Evolutionary conservation across 208 protist genomes (phyloP).

Genomic region (Balamuthia mandrillaris): DNA sequence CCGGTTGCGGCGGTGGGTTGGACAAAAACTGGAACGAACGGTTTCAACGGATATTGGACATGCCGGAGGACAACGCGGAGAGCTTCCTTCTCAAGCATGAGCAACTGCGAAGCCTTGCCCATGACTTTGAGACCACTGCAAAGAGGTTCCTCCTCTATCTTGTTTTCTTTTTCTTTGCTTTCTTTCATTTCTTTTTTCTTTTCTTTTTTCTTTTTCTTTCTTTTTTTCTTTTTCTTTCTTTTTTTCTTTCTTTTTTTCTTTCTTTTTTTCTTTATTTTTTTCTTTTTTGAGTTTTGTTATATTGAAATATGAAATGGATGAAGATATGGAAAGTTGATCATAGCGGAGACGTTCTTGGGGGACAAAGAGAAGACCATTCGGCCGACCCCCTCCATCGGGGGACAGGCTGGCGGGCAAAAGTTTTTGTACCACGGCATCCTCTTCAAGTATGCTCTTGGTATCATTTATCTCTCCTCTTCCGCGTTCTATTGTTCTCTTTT

Average conservation of each 20-base stretch:
- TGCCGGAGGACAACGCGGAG: neutral
- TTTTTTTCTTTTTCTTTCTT: neutral
- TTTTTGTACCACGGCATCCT: constrained; percentile 35
- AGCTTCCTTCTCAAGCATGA: too few species aligned
- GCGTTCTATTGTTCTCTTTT: too few species aligned
- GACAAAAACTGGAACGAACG: neutral
- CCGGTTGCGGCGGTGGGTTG: neutral
- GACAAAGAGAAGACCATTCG: constrained; percentile 15
- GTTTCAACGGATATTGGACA: neutral
- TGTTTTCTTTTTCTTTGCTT: neutral
- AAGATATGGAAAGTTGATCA: constrained; percentile 25
- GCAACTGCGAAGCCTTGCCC: neutral
- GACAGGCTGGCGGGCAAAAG: constrained; percentile 30
- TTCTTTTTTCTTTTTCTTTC: neutral
- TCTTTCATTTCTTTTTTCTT: neutral
- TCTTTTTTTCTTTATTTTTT: neutral
- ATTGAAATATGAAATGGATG: neutral
- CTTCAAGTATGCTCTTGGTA: constrained; percentile 20
- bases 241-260: neutral
- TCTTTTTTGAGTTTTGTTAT: neutral
- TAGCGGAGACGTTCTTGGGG: constrained; percentile 28
- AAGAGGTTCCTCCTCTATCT: neutral
- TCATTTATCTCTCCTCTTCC: too few species aligned
- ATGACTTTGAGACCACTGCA: neutral
- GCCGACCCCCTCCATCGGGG: neutral